phyloP scores from a whole-genome alignment of 495 filamentous ascomycete genomes.

The Xylaria acuta region DNA sequence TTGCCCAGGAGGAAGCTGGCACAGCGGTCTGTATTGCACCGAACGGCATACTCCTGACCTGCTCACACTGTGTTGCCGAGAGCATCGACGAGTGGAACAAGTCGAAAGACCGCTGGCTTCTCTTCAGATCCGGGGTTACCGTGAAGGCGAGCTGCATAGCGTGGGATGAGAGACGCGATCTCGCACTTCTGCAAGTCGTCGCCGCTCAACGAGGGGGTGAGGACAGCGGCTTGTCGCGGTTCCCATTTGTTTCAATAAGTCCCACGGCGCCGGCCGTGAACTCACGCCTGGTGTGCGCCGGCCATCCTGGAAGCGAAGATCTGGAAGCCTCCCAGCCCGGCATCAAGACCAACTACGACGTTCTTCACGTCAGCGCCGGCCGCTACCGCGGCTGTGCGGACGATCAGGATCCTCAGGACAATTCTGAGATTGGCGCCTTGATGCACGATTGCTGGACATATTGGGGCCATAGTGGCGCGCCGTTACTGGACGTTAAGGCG shows the following conservation, averaged over 20 bases:
- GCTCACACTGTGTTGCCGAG: slow-evolving; percentile 55
- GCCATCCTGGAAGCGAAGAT: slow-evolving; percentile 55
- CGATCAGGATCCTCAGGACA: slow-evolving; percentile 50
- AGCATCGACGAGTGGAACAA: slow-evolving; percentile 34
- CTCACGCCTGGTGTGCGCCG: slow-evolving; percentile 41
- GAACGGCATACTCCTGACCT: slow-evolving; percentile 52
- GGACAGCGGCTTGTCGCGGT: not conserved
- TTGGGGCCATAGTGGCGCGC: slow-evolving; percentile 59
- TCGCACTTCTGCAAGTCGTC: not conserved
- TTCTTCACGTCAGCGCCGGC: slow-evolving; percentile 50
- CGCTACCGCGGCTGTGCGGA: slow-evolving; percentile 44
- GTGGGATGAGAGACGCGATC: slow-evolving; percentile 6
- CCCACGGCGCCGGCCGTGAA: not conserved
- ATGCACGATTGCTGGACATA: slow-evolving; percentile 62
- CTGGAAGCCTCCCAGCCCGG: slow-evolving; percentile 42
- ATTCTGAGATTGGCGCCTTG: slow-evolving; percentile 55
- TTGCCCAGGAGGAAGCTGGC: slow-evolving; percentile 55
- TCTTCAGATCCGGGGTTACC: not conserved
- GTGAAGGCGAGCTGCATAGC: slow-evolving; percentile 9
- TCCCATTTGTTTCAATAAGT: not conserved
- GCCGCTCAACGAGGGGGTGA: not conserved
- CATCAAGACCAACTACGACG: slow-evolving; percentile 50
- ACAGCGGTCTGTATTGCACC: slow-evolving; percentile 54
- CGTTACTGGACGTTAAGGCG: slow-evolving; percentile 41
- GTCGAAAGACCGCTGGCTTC: not conserved